Conservation (phyloP, 306 rosid genomes). For the Comarum palustre region DNA sequence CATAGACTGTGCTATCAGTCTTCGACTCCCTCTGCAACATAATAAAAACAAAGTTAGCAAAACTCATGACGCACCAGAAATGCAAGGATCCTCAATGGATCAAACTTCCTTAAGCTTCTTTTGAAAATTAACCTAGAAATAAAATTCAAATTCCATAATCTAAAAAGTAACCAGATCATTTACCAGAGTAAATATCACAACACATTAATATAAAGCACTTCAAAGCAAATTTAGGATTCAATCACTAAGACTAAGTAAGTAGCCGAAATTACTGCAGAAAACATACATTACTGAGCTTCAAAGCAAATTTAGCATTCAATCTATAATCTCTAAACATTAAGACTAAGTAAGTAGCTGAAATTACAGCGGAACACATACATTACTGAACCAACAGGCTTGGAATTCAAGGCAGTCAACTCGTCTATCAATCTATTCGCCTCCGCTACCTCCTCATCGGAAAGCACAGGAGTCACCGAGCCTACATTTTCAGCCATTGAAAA, state of each 20-base stretch:
- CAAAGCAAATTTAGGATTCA: neutral
- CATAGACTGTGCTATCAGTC: slow-evolving; percentile 64
- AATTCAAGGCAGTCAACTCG: slow-evolving; percentile 43
- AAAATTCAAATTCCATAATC: neutral
- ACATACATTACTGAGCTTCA: slow-evolving; percentile 41
- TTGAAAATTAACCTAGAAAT: neutral
- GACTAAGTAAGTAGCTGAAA: neutral
- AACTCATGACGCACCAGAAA: neutral
- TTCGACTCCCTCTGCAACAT: slow-evolving; percentile 59
- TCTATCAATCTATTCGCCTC: slow-evolving; percentile 62
- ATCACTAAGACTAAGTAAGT: neutral
- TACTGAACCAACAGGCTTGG: slow-evolving; percentile 28
- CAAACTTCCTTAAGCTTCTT: neutral
- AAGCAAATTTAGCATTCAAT: neutral
- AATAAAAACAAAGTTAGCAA: neutral
- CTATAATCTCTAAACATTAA: neutral
- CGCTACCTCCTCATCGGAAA: slow-evolving; percentile 58
- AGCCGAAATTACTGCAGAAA: neutral
- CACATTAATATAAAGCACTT: neutral
- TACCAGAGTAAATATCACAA: neutral
- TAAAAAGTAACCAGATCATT: neutral
- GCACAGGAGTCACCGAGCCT: slow-evolving; percentile 80
- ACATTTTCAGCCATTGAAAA: neutral
- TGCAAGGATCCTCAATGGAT: neutral
- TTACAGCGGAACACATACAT: slow-evolving; percentile 35